A percentile compares a stretch with the other conserved stretches of the same genome.
Conservation (phyloP, 2,329 filamentous ascomycete species). For the Catunica adiposa region DNA sequence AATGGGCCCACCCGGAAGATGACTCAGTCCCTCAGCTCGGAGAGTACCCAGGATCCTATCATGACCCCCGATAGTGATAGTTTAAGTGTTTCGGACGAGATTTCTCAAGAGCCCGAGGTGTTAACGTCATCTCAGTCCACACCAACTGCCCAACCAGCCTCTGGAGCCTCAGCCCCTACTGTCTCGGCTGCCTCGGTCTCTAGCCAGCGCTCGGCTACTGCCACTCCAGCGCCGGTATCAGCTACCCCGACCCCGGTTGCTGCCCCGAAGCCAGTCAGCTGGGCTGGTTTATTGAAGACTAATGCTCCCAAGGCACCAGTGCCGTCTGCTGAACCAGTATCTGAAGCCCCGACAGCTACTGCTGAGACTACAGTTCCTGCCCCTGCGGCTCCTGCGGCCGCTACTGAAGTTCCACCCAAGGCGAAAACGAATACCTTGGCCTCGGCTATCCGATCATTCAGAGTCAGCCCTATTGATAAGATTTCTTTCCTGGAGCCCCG, state of each 20-base stretch:
- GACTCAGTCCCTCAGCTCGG: neutral
- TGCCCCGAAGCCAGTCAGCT: slow-evolving; percentile 15
- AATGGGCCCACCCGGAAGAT: slow-evolving; percentile 30
- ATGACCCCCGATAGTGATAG: slow-evolving; percentile 9
- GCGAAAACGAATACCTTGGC: slow-evolving; percentile 45
- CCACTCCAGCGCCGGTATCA: slow-evolving; percentile 14
- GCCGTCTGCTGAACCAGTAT: slow-evolving; percentile 15
- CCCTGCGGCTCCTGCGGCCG: too few species aligned
- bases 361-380: too few species aligned
- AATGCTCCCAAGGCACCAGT: slow-evolving; percentile 18
- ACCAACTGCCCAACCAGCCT: neutral
- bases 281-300: slow-evolving; percentile 14
- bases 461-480: slow-evolving; percentile 46
- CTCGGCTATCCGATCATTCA: slow-evolving; percentile 61
- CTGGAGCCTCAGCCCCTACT: slow-evolving; percentile 7
- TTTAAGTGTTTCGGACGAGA: slow-evolving; percentile 9
- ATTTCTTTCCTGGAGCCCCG: slow-evolving; percentile 78
- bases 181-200: too few species aligned
- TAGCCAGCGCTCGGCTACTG: slow-evolving; percentile 10
- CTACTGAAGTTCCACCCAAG: slow-evolving; percentile 18
- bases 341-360: slow-evolving; percentile 10
- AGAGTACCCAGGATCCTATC: slow-evolving; percentile 8
- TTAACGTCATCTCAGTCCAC: slow-evolving; percentile 15
- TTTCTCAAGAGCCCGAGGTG: slow-evolving; percentile 18
- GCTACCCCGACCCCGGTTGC: slow-evolving; percentile 17